Evolutionary conservation across 805 yeast species (phyloP).

Genomic region (Saccharomycopsis malanga): DNA sequence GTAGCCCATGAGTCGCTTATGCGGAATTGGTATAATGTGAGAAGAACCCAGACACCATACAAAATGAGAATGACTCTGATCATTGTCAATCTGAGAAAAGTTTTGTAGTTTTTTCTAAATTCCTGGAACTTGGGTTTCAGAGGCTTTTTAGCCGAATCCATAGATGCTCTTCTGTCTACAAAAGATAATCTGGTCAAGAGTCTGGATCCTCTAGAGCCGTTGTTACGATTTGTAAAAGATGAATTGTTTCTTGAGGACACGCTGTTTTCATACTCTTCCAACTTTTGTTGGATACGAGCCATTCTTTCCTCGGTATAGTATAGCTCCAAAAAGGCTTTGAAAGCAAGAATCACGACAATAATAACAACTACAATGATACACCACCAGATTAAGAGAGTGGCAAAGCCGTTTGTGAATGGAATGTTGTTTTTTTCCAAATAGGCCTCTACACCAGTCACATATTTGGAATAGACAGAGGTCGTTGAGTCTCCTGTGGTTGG

Average conservation of each 20-base stretch:
- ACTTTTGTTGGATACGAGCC: conserved; percentile 3
- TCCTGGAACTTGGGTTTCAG: conserved; percentile 19
- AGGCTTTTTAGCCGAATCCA: conserved; percentile 6
- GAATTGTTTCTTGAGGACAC: background rate
- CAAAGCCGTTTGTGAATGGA: conserved; percentile 29
- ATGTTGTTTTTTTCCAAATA: conserved; percentile 27
- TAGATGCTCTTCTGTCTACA: background rate
- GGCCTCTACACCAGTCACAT: conserved; percentile 27
- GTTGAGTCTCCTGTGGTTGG: background rate
- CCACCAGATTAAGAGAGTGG: conserved; percentile 29
- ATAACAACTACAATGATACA: conserved; percentile 25
- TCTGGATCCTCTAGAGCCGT: conserved; percentile 3
- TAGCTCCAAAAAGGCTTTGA: conserved; percentile 26
- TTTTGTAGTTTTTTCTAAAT: conserved; percentile 25
- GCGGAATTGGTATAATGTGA: conserved; percentile 28
- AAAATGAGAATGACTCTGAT: conserved; percentile 27
- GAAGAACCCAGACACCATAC: conserved; percentile 30
- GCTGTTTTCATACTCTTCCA: conserved; percentile 17
- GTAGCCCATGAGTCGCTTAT: conserved; percentile 29
- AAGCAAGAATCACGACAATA: conserved; percentile 22
- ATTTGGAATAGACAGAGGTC: conserved; percentile 12
- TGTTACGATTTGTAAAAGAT: background rate
- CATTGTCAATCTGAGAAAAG: conserved; percentile 24
- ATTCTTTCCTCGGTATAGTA: conserved; percentile 19
- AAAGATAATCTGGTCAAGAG: conserved; percentile 14